Conservation (phyloP, 2,329 filamentous ascomycete species). For the Fusarium devonianum region DNA sequence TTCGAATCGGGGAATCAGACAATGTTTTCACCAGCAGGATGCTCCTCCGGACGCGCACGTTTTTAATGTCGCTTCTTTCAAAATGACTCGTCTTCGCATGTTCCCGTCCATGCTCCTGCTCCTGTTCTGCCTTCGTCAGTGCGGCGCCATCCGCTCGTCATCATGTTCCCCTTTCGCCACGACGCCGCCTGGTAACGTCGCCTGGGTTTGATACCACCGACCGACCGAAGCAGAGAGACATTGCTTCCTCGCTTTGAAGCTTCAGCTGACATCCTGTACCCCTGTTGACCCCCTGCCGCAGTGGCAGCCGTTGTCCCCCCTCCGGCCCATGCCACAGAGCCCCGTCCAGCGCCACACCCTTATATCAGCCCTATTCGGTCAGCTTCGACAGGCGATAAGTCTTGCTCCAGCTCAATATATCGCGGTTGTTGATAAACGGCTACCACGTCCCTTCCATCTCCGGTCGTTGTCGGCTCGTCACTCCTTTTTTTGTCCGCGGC, state of each 20-base stretch:
- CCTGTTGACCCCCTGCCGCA: slow-evolving; percentile 25
- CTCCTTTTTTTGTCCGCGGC: slow-evolving; percentile 1
- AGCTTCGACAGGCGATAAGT: slow-evolving; percentile 13
- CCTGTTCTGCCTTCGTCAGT: slow-evolving; percentile 13
- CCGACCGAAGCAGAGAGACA: slow-evolving; percentile 24
- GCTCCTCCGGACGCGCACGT: slow-evolving; percentile 40
- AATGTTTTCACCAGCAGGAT: slow-evolving; percentile 39
- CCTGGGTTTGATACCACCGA: slow-evolving; percentile 30
- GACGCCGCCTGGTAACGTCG: slow-evolving; percentile 34
- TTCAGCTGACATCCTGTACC: slow-evolving; percentile 20
- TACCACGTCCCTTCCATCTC: slow-evolving; percentile 7
- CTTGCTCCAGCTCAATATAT: slow-evolving; percentile 6
- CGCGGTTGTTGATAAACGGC: slow-evolving; percentile 5
- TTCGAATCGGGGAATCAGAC: slow-evolving; percentile 39
- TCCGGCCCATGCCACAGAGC: slow-evolving; percentile 14
- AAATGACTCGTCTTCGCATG: slow-evolving; percentile 44
- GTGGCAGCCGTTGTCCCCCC: slow-evolving; percentile 36
- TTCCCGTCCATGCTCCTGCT: slow-evolving; percentile 22
- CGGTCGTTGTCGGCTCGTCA: slow-evolving; percentile 10
- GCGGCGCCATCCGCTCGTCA: slow-evolving; percentile 32
- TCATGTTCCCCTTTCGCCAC: slow-evolving; percentile 39
- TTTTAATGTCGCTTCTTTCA: slow-evolving; percentile 40
- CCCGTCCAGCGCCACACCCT: slow-evolving; percentile 33
- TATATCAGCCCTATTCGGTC: slow-evolving; percentile 42
- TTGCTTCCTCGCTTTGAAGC: slow-evolving; percentile 26